Conservation (phyloP, 2,329 filamentous ascomycete species). For the Scytalidium sp. region DNA sequence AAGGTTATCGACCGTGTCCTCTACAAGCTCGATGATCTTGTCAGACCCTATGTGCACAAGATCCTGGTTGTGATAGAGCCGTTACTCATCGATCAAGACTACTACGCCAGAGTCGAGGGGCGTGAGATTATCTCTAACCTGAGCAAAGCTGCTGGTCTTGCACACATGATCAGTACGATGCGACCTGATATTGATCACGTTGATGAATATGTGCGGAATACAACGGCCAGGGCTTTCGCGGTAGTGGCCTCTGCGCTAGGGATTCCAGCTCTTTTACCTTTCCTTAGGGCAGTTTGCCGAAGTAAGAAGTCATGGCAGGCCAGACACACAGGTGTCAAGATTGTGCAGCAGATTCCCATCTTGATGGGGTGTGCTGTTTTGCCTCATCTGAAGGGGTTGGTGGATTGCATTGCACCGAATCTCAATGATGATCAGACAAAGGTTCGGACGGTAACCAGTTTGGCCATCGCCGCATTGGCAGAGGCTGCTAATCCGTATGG, state of each 20-base stretch:
- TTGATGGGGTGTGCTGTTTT: slow-evolving; percentile 97
- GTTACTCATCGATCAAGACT: slow-evolving; percentile 98
- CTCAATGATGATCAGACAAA: slow-evolving; percentile 98
- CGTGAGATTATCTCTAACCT: slow-evolving; percentile 99
- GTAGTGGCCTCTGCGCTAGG: slow-evolving; percentile 95
- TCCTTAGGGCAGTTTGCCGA: slow-evolving; percentile 90
- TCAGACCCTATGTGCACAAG: slow-evolving; percentile 95
- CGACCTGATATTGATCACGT: slow-evolving; percentile 97
- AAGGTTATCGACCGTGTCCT: slow-evolving; percentile 98
- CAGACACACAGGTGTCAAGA: slow-evolving; percentile 96
- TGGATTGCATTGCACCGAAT: slow-evolving; percentile 94
- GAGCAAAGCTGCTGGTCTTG: slow-evolving; percentile 91
- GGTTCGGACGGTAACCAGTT: slow-evolving; percentile 90
- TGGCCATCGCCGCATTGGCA: slow-evolving; percentile 91
- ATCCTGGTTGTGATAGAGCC: slow-evolving; percentile 98
- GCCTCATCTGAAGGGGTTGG: slow-evolving; percentile 90
- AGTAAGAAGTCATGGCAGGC: slow-evolving; percentile 99
- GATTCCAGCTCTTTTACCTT: slow-evolving; percentile 91
- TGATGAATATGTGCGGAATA: slow-evolving; percentile 98
- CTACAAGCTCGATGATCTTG: slow-evolving; percentile 96
- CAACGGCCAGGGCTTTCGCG: slow-evolving; percentile 92
- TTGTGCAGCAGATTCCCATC: slow-evolving; percentile 97
- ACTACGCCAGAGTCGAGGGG: slow-evolving; percentile 96
- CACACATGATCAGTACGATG: slow-evolving; percentile 99
- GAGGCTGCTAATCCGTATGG: slow-evolving; percentile 97